A percentile compares a stretch with the other conserved stretches of the same genome.
Evolutionary conservation across 176 grass and related monocot species (phyloP).

Genomic region (Miscanthus lutarioriparius): DNA sequence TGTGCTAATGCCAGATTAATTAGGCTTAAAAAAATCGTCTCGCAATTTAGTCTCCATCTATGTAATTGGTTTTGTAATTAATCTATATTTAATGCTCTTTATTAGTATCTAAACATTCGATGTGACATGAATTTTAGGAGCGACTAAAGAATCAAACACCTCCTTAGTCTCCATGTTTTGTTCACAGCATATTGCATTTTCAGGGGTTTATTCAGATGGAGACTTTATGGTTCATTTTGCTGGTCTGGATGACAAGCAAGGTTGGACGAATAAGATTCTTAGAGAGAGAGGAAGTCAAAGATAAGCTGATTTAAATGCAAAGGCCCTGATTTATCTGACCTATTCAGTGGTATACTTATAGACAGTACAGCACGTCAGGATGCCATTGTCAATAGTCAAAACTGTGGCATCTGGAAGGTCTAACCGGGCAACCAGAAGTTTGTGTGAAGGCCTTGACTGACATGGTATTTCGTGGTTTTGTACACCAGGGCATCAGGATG

Average conservation of each 20-base stretch:
- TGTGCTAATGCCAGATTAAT: too few species aligned
- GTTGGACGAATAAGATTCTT: slow-evolving; percentile 66
- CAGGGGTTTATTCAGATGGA: slow-evolving; percentile 88
- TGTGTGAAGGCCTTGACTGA: neutral
- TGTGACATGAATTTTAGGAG: too few species aligned
- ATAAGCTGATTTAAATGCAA: slow-evolving; percentile 21
- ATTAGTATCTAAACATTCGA: too few species aligned
- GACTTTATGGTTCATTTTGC: slow-evolving; percentile 93
- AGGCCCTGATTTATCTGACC: neutral
- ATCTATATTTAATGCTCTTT: too few species aligned
- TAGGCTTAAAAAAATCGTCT: too few species aligned
- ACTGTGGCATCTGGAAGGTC: neutral
- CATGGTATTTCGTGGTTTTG: neutral
- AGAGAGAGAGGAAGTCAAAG: slow-evolving; percentile 24
- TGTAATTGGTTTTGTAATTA: too few species aligned
- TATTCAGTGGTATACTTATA: neutral
- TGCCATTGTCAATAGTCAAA: neutral
- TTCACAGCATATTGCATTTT: neutral
- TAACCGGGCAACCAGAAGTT: neutral
- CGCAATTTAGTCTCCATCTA: too few species aligned
- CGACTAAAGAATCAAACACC: too few species aligned
- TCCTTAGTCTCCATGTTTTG: neutral
- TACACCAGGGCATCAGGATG: neutral
- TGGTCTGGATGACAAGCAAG: slow-evolving; percentile 72
- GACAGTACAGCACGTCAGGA: neutral